Conservation (phyloP, 345 rosid genomes). For the Orychophragmus violaceus region DNA sequence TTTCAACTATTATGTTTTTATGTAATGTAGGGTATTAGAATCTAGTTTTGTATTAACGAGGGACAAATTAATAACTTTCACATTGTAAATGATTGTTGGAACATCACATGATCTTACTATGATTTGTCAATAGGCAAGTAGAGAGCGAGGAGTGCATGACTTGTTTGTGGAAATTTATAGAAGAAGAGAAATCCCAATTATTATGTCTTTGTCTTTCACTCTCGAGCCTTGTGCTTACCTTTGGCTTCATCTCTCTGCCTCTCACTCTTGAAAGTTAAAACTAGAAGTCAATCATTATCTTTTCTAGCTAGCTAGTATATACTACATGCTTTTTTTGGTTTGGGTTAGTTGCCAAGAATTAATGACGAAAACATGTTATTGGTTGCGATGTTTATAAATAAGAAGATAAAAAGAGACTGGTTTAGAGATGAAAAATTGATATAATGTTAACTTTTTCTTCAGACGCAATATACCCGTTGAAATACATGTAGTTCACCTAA, state of each 20-base stretch:
- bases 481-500: too few relatives aligned
- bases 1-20: too few relatives aligned
- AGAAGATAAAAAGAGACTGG: background rate
- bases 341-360: background rate
- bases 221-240: slow-evolving; percentile 31
- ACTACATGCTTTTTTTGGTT: background rate
- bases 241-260: slow-evolving; percentile 4
- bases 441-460: too few relatives aligned
- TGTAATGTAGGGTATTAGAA: too few relatives aligned
- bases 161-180: slow-evolving; percentile 26
- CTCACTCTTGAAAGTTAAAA: background rate
- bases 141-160: slow-evolving; percentile 16
- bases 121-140: slow-evolving; percentile 1
- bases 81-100: background rate
- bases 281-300: slow-evolving; percentile 23
- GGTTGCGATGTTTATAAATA: background rate
- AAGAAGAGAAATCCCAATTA: slow-evolving; percentile 22
- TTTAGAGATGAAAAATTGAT: background rate
- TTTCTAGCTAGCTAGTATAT: slow-evolving; percentile 14
- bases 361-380: background rate
- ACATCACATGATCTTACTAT: slow-evolving; percentile 15
- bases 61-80: background rate
- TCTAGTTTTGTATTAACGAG: background rate
- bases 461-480: too few relatives aligned
- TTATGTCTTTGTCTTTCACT: slow-evolving; percentile 23